Percentiles rank a stretch among this genome's conserved stretches.
These are phyloP conservation scores for Xylaria sp. DNA, from an alignment of 2,329 filamentous ascomycete genomes.

Conservation along the genomic window DNA sequence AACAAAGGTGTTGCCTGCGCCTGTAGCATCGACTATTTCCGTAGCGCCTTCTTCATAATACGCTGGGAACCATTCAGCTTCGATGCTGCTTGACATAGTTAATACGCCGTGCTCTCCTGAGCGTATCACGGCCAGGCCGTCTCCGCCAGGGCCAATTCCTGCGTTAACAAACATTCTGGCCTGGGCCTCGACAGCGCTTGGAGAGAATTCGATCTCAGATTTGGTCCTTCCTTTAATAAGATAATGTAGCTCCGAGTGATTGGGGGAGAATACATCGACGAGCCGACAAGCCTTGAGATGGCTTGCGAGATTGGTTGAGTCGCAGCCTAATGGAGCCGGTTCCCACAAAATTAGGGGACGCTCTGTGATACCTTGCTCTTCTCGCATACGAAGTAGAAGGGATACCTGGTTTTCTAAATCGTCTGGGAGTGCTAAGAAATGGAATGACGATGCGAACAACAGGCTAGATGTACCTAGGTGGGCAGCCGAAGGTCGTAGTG, in stretches of 20 bases:
- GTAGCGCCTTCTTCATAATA: constrained; percentile 18
- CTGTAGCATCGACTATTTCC: constrained; percentile 22
- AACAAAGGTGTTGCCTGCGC: constrained; percentile 30
- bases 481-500: constrained; percentile 15
- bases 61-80: constrained; percentile 25
- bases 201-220: constrained; percentile 20
- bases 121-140: constrained; percentile 18
- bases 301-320: background rate
- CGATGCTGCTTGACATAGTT: background rate
- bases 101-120: constrained; percentile 30
- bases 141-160: constrained; percentile 14
- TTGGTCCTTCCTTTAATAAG: constrained; percentile 18
- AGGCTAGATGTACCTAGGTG: constrained; percentile 14
- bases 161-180: constrained; percentile 4
- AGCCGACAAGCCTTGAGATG: constrained; percentile 14
- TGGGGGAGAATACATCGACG: constrained; percentile 31
- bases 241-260: constrained; percentile 23
- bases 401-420: constrained; percentile 22
- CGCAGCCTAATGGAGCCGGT: constrained; percentile 27
- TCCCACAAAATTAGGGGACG: constrained; percentile 31
- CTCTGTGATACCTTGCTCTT: constrained; percentile 20
- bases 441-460: constrained; percentile 19
- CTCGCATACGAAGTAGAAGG: constrained; percentile 19
- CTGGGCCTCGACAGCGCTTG: constrained; percentile 8
- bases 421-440: constrained; percentile 24